A percentile compares a stretch with the other conserved stretches of the same genome.
phyloP scores from a whole-genome alignment of 495 filamentous ascomycete genomes.

The Neurospora pannonica region DNA sequence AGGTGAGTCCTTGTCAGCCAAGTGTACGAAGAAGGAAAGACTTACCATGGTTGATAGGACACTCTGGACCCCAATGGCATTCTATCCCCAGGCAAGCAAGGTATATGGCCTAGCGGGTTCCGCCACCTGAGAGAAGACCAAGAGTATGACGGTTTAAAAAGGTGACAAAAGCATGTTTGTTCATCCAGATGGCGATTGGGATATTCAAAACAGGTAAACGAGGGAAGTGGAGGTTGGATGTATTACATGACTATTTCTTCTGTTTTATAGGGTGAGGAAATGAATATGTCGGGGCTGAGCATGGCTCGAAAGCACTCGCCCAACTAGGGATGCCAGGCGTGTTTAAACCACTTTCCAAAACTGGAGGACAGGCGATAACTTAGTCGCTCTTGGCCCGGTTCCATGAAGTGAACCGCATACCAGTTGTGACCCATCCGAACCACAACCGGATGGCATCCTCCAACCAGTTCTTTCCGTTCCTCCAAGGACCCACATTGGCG shows the following conservation, averaged over 20 bases:
- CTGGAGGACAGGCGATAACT: background rate
- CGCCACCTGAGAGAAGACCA: slow-evolving; percentile 14
- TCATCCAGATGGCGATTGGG: background rate
- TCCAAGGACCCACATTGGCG: slow-evolving; percentile 25
- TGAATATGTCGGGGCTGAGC: background rate
- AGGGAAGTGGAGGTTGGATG: background rate
- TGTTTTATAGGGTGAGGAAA: background rate
- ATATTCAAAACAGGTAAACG: background rate
- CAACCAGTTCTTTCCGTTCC: slow-evolving; percentile 21
- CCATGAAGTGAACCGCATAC: slow-evolving; percentile 16
- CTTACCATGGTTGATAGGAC: slow-evolving; percentile 11
- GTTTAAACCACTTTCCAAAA: background rate
- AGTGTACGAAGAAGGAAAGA: background rate
- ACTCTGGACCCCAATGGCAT: slow-evolving; percentile 25
- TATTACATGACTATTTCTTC: background rate
- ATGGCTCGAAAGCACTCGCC: background rate
- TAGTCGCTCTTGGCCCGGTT: background rate
- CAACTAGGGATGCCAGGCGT: background rate
- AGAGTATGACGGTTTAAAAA: slow-evolving; percentile 1
- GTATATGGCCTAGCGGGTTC: slow-evolving; percentile 24
- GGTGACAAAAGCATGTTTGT: background rate
- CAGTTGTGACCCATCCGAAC: slow-evolving; percentile 22
- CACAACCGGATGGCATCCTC: slow-evolving; percentile 17
- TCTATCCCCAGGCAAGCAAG: slow-evolving; percentile 25
- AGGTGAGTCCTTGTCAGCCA: slow-evolving; percentile 14